phyloP scores from a whole-genome alignment of 331 rosid genomes.

The Erythrophleum ivorense region DNA sequence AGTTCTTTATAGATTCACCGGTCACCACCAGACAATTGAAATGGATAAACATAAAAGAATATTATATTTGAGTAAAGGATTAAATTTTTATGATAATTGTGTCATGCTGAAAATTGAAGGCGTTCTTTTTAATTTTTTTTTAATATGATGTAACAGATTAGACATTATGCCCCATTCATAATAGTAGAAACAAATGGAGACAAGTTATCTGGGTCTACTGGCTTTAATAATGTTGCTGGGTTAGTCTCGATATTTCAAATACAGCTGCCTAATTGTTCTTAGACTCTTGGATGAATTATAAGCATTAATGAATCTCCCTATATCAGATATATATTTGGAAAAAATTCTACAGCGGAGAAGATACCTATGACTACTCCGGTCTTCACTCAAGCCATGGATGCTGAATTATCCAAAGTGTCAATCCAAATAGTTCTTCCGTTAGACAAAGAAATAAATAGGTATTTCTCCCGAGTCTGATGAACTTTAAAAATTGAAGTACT shows the following conservation, averaged over 20 bases:
- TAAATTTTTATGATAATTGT: not conserved
- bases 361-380: conserved; percentile 80
- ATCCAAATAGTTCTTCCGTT: conserved; percentile 69
- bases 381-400: conserved; percentile 63
- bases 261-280: not conserved
- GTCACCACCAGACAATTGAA: not conserved
- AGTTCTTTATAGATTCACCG: not conserved
- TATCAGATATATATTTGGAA: conserved; percentile 64
- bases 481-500: not conserved
- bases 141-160: conserved; percentile 43
- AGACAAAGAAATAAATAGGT: conserved; percentile 62
- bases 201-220: conserved; percentile 65
- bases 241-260: conserved; percentile 19
- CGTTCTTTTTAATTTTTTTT: not conserved
- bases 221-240: conserved; percentile 70
- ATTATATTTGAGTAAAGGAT: not conserved
- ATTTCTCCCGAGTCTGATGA: not conserved
- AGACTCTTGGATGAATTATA: not conserved
- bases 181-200: conserved; percentile 63
- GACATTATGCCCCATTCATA: conserved; percentile 56
- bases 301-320: not conserved
- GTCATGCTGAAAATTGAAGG: not conserved
- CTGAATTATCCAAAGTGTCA: conserved; percentile 51
- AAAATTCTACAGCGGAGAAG: conserved; percentile 58
- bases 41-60: not conserved